Conservation (phyloP, 768 basidiomycete genomes). For the Porphyrellus cyaneotinctus region DNA sequence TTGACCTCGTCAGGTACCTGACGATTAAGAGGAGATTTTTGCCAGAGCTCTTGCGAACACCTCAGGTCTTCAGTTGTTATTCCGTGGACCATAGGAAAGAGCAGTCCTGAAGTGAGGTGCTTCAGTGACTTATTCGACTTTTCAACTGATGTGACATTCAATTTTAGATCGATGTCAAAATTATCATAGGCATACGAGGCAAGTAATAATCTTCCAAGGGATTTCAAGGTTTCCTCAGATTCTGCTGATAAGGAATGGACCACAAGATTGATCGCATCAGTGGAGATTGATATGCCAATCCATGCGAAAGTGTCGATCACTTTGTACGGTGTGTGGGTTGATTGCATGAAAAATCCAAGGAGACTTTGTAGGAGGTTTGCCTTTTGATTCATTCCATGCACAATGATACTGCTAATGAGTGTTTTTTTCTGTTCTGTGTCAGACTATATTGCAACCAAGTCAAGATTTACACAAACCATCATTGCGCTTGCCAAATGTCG, state of each 20-base stretch:
- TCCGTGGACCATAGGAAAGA: not conserved
- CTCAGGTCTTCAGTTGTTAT: not conserved
- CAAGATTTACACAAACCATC: too few species aligned
- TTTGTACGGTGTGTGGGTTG: not conserved
- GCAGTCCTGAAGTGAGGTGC: not conserved
- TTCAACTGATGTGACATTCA: fast-evolving
- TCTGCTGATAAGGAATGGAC: not conserved
- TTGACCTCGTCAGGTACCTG: too few species aligned
- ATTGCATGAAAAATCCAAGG: not conserved
- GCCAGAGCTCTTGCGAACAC: not conserved
- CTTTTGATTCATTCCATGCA: not conserved
- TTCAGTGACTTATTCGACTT: too few species aligned
- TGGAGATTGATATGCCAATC: not conserved
- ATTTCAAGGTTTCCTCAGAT: too few species aligned
- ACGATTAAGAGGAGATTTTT: not conserved
- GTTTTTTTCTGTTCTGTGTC: not conserved
- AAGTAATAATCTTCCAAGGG: too few species aligned
- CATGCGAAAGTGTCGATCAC: not conserved
- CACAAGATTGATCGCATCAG: not conserved
- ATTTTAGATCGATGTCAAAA: not conserved
- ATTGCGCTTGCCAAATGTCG: too few species aligned
- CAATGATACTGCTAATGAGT: not conserved
- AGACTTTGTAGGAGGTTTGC: not conserved
- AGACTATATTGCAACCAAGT: too few species aligned
- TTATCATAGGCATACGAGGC: not conserved